phyloP scores from a whole-genome alignment of 208 protist species.

The Crithidia brevicula region DNA sequence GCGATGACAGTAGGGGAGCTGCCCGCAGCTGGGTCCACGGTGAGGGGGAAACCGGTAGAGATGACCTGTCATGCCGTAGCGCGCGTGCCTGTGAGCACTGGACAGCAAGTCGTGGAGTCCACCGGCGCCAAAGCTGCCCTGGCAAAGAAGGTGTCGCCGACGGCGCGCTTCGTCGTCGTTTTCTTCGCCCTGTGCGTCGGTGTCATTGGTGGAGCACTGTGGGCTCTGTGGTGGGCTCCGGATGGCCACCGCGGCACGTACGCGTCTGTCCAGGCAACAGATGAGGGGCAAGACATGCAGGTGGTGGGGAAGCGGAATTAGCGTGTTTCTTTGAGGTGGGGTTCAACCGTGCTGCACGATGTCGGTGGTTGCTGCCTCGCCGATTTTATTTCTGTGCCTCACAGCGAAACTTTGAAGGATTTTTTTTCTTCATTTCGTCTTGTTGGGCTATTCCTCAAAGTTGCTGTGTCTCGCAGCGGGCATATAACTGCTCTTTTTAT shows the following conservation, averaged over 20 bases:
- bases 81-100: slow-evolving; percentile 3
- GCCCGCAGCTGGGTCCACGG: slow-evolving; percentile 1
- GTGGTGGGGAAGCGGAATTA: not conserved
- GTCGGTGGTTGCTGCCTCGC: no score
- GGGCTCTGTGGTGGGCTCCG: not conserved
- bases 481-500: no score
- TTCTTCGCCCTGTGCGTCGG: slow-evolving; percentile 10
- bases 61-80: slow-evolving; percentile 14
- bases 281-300: slow-evolving; percentile 23
- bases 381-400: no score
- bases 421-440: no score
- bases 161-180: slow-evolving; percentile 7
- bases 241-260: not conserved
- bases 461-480: no score
- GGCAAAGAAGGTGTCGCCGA: slow-evolving; percentile 3
- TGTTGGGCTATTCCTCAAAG: no score
- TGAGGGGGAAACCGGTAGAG: slow-evolving; percentile 2
- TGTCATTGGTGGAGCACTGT: slow-evolving; percentile 7
- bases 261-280: slow-evolving; percentile 1
- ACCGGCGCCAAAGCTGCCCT: not conserved
- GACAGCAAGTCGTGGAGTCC: slow-evolving; percentile 9
- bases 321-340: no score
- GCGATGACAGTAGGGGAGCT: not conserved
- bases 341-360: no score
- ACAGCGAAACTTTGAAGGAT: no score